phyloP scores from a whole-genome alignment of 176 grass and related monocot genomes.

The Lolium perenne region DNA sequence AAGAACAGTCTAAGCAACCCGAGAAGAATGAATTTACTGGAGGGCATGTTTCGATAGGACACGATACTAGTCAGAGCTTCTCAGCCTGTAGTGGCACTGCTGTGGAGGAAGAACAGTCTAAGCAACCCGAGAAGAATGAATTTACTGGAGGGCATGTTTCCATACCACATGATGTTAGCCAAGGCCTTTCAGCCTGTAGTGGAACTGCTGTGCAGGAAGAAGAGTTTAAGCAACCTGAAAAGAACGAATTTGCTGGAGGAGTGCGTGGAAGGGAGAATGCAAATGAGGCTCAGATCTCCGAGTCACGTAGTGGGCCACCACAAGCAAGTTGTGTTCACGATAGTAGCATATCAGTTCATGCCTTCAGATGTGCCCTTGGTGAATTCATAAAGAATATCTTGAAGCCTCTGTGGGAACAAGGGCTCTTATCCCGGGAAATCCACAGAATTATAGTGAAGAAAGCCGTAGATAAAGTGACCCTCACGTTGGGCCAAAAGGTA shows the following conservation, averaged over 20 bases:
- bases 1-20: conserved; percentile 16
- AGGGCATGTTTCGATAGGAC: not conserved
- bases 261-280: conserved; percentile 12
- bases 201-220: conserved; percentile 19
- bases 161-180: not conserved
- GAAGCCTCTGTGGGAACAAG: conserved; percentile 52
- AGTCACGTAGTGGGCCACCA: conserved; percentile 43
- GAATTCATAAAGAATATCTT: conserved; percentile 54
- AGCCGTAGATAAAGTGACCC: conserved; percentile 46
- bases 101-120: conserved; percentile 10
- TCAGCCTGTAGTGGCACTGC: conserved; percentile 28
- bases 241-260: conserved; percentile 6
- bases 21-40: not conserved
- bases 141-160: not conserved
- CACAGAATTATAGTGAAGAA: conserved; percentile 55
- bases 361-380: conserved; percentile 40
- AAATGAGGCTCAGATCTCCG: conserved; percentile 17
- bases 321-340: conserved; percentile 1
- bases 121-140: conserved; percentile 36
- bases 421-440: conserved; percentile 41
- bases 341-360: conserved; percentile 14
- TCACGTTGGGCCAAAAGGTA: conserved; percentile 22
- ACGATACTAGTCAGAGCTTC: conserved; percentile 16
- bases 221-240: not conserved
- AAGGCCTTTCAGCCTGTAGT: conserved; percentile 34